Percentiles rank a stretch among this genome's conserved stretches.
Evolutionary conservation across 225 moss, liverwort and hornwort genomes (phyloP).

Genomic region (Takakia lepidozioides): DNA sequence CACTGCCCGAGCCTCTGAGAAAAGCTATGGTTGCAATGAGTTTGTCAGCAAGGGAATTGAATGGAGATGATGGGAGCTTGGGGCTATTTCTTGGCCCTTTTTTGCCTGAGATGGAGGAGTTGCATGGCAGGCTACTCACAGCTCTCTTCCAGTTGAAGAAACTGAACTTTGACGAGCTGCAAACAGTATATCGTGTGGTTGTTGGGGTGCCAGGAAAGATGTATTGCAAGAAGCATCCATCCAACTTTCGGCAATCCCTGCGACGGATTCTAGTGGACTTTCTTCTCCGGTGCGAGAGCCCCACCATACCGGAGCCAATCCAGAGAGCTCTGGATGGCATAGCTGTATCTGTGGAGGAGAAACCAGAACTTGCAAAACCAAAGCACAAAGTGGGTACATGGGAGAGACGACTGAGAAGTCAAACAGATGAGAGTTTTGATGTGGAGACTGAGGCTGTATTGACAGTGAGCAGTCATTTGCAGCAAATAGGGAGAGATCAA

Average conservation of each 20-base stretch:
- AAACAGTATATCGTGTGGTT: constrained; percentile 18
- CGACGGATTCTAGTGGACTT: constrained; percentile 41
- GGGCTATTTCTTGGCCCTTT: constrained; percentile 27
- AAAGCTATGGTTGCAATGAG: constrained; percentile 42
- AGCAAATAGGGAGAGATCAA: constrained; percentile 24
- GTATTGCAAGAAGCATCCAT: constrained; percentile 33
- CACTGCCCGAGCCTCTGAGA: constrained; percentile 26
- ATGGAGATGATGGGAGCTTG: constrained; percentile 31
- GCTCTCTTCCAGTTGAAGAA: constrained; percentile 33
- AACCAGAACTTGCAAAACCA: neutral
- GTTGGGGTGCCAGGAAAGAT: constrained; percentile 16
- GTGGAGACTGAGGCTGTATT: constrained; percentile 34
- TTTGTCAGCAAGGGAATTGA: constrained; percentile 33
- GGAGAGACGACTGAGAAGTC: neutral
- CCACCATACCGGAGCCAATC: constrained; percentile 32
- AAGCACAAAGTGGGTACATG: too few species aligned
- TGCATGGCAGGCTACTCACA: constrained; percentile 30
- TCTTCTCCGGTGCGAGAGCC: constrained; percentile 33
- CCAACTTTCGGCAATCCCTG: constrained; percentile 27
- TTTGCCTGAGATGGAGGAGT: constrained; percentile 24
- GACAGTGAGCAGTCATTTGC: constrained; percentile 37
- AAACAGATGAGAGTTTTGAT: neutral
- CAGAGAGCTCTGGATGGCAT: constrained; percentile 30
- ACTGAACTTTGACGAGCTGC: constrained; percentile 19
- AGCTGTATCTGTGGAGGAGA: neutral